Conservation (phyloP, 2,329 filamentous ascomycete genomes). For the Coniochaeta sp. region DNA sequence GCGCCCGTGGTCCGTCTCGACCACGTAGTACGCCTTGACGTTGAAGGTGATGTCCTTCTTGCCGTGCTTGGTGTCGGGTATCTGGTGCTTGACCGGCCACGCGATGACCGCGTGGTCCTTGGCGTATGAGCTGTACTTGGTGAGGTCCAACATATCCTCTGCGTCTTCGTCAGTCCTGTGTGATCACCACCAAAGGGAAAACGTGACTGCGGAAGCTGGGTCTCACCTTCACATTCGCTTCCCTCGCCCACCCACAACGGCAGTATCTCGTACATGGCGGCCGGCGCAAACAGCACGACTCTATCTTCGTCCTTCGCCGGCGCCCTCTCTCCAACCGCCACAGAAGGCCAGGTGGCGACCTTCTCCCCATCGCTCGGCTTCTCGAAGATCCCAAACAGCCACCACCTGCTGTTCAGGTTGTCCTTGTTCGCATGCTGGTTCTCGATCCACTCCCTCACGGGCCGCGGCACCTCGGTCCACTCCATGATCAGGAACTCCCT, state of each 20-base stretch:
- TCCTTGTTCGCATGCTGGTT: conserved; percentile 16
- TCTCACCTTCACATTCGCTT: not conserved
- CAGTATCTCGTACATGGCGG: conserved; percentile 2
- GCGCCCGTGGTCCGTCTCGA: not conserved
- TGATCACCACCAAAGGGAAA: not conserved
- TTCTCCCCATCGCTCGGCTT: conserved; percentile 22
- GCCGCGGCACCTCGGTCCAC: conserved; percentile 21
- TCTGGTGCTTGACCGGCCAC: conserved; percentile 1
- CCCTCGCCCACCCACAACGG: not conserved
- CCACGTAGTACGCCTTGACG: conserved; percentile 1
- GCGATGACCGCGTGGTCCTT: conserved; percentile 2
- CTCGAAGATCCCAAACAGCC: conserved; percentile 19
- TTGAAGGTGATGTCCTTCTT: conserved; percentile 2
- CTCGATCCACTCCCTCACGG: conserved; percentile 27
- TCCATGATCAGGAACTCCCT: conserved; percentile 31
- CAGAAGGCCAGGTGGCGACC: conserved; percentile 7
- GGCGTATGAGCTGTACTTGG: not conserved
- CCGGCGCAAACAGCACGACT: not conserved
- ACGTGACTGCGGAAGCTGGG: too few relatives aligned
- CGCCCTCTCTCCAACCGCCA: not conserved
- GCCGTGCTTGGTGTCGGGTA: not conserved
- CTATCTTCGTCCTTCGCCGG: not conserved
- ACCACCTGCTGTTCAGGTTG: conserved; percentile 6
- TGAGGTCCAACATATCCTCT: not conserved
- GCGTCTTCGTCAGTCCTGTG: not conserved